A percentile compares a stretch with the other conserved stretches of the same genome.
phyloP scores from a whole-genome alignment of 1,139 yeast species.

The Wickerhamomyces sp. region DNA sequence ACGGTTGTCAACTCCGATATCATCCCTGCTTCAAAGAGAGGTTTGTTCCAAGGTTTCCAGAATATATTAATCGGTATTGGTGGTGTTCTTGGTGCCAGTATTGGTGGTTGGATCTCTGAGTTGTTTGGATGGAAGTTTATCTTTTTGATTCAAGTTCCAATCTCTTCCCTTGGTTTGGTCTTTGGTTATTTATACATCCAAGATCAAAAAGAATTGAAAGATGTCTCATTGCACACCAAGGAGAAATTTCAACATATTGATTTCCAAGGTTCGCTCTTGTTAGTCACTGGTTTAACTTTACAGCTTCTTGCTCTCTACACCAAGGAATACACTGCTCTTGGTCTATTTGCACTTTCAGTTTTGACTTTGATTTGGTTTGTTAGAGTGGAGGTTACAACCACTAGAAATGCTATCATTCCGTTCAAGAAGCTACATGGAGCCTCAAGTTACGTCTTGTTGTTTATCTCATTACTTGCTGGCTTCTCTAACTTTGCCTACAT shows the following conservation, averaged over 20 bases:
- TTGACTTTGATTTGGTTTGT: constrained; percentile 5
- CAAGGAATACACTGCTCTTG: not conserved
- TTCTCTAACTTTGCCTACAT: constrained; percentile 33
- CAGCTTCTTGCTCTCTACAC: constrained; percentile 27
- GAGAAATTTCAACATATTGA: constrained; percentile 49
- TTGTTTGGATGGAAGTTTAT: constrained; percentile 69
- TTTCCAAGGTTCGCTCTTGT: constrained; percentile 55
- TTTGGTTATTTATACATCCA: constrained; percentile 32
- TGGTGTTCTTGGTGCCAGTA: constrained; percentile 57
- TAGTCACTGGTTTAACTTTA: constrained; percentile 36
- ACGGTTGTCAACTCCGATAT: constrained; percentile 49
- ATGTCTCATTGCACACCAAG: too few species aligned
- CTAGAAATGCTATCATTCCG: constrained; percentile 35
- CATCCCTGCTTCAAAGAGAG: constrained; percentile 49
- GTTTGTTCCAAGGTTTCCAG: constrained; percentile 54
- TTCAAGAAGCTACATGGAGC: constrained; percentile 26
- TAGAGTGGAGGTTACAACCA: constrained; percentile 27
- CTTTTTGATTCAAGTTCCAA: constrained; percentile 53
- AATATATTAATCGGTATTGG: constrained; percentile 59
- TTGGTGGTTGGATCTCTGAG: constrained; percentile 66
- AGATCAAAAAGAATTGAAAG: constrained; percentile 16
- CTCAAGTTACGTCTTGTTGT: constrained; percentile 26
- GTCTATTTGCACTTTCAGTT: not conserved
- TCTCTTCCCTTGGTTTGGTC: constrained; percentile 40
- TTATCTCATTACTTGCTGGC: constrained; percentile 34